Conservation (phyloP, 225 moss, liverwort and hornwort genomes). For the Antitrichia curtipendula region DNA sequence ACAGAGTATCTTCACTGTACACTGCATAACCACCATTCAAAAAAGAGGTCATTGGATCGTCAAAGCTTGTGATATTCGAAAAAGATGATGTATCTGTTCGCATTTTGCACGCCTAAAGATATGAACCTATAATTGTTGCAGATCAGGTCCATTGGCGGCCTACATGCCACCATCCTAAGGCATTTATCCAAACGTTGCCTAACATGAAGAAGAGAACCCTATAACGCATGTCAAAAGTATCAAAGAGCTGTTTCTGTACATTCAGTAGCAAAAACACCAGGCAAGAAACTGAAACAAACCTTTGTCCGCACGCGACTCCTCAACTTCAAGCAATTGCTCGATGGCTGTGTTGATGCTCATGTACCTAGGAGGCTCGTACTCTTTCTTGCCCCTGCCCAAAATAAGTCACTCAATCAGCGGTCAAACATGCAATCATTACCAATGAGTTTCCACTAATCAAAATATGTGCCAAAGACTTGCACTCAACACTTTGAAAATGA, state of each 20-base stretch:
- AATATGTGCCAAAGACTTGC: not conserved
- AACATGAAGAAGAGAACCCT: not conserved
- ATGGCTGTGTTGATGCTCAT: slow-evolving; percentile 94
- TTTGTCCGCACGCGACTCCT: slow-evolving; percentile 52
- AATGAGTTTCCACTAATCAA: not conserved
- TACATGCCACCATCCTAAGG: not conserved
- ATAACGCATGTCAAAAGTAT: not conserved
- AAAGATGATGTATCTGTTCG: not conserved
- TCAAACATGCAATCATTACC: not conserved
- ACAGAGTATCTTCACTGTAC: slow-evolving; percentile 58
- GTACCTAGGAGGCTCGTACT: slow-evolving; percentile 84
- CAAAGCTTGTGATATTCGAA: not conserved
- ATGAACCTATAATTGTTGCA: not conserved
- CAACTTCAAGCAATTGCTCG: slow-evolving; percentile 87
- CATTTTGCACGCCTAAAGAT: not conserved
- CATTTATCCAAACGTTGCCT: not conserved
- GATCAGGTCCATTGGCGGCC: not conserved
- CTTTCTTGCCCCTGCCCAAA: slow-evolving; percentile 63
- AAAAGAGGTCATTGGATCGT: not conserved
- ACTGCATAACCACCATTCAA: slow-evolving; percentile 26
- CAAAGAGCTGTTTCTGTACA: not conserved
- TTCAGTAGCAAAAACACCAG: not conserved
- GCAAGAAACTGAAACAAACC: slow-evolving; percentile 29
- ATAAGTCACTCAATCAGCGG: not conserved
- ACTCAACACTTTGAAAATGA: not conserved